Percentiles rank a stretch among this genome's conserved stretches.
Conservation (phyloP, 2,329 filamentous ascomycete genomes). For the Alternaria longipes region DNA sequence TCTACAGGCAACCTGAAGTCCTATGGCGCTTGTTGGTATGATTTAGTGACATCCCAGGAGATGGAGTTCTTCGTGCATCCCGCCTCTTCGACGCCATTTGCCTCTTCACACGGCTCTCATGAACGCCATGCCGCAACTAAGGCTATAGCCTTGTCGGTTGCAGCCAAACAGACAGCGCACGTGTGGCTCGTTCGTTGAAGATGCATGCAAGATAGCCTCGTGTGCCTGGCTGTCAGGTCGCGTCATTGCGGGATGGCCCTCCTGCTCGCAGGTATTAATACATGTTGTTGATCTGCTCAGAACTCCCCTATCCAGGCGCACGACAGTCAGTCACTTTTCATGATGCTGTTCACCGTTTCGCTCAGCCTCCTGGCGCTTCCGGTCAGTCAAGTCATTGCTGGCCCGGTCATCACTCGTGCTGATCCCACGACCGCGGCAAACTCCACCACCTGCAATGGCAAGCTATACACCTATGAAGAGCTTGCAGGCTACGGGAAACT, state of each 20-base stretch:
- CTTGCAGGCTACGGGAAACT: conserved; percentile 74
- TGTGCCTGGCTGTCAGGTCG: conserved; percentile 15
- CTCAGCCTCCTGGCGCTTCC: conserved; percentile 32
- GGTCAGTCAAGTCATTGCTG: conserved; percentile 26
- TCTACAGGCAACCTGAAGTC: neutral
- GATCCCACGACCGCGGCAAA: conserved; percentile 25
- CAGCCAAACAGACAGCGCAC: conserved; percentile 27
- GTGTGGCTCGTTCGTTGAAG: neutral
- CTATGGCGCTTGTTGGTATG: neutral
- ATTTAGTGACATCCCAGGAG: conserved; percentile 9
- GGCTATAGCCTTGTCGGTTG: neutral
- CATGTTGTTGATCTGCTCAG: conserved; percentile 8
- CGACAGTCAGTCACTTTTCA: conserved; percentile 19
- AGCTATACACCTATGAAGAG: conserved; percentile 70
- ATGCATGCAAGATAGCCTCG: conserved; percentile 8
- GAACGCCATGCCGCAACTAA: conserved; percentile 12
- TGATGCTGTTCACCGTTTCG: conserved; percentile 31
- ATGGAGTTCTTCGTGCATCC: conserved; percentile 22
- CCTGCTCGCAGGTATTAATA: conserved; percentile 20
- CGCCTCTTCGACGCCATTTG: conserved; percentile 14
- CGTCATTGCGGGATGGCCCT: conserved; percentile 16
- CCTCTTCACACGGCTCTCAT: neutral
- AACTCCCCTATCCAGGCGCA: conserved; percentile 19
- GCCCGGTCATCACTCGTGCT: conserved; percentile 18
- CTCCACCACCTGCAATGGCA: conserved; percentile 65